phyloP scores from a whole-genome alignment of 1,139 yeast genomes.

The Lodderomyces metapsilosis region DNA sequence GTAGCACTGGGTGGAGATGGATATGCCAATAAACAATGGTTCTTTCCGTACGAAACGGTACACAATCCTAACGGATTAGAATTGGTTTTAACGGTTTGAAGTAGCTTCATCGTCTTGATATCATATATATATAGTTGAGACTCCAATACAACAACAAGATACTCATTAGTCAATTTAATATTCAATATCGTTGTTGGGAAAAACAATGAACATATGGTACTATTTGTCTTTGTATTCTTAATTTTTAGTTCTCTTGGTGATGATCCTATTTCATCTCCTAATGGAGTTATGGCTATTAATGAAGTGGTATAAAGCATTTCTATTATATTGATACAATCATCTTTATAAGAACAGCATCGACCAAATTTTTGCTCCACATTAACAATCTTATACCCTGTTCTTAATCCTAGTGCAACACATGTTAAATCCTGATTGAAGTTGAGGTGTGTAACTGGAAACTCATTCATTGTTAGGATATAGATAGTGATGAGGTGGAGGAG shows the following conservation, averaged over 20 bases:
- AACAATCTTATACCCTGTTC: slow-evolving; percentile 76
- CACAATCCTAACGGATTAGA: slow-evolving; percentile 64
- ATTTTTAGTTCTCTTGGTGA: slow-evolving; percentile 82
- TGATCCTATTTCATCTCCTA: slow-evolving; percentile 77
- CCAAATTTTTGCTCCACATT: slow-evolving; percentile 86
- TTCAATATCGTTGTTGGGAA: slow-evolving; percentile 82
- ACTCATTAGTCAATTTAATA: slow-evolving; percentile 71
- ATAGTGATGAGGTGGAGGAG: too few species aligned
- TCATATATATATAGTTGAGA: slow-evolving; percentile 90
- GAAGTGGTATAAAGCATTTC: slow-evolving; percentile 94
- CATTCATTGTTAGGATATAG: too few species aligned
- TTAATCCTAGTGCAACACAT: slow-evolving; percentile 81
- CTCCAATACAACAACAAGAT: slow-evolving; percentile 75
- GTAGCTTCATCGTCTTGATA: slow-evolving; percentile 78
- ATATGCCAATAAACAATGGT: slow-evolving; percentile 70
- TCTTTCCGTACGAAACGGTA: slow-evolving; percentile 66
- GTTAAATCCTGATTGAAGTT: slow-evolving; percentile 90
- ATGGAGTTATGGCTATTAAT: slow-evolving; percentile 79
- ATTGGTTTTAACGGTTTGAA: slow-evolving; percentile 85
- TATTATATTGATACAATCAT: slow-evolving; percentile 67
- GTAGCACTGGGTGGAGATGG: slow-evolving; percentile 74
- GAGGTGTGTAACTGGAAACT: slow-evolving; percentile 45
- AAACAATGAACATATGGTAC: slow-evolving; percentile 80
- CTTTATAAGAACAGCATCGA: slow-evolving; percentile 51
- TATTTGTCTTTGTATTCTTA: slow-evolving; percentile 72